phyloP scores from a whole-genome alignment of 495 filamentous ascomycete species.

The Achaetomiella virescens region DNA sequence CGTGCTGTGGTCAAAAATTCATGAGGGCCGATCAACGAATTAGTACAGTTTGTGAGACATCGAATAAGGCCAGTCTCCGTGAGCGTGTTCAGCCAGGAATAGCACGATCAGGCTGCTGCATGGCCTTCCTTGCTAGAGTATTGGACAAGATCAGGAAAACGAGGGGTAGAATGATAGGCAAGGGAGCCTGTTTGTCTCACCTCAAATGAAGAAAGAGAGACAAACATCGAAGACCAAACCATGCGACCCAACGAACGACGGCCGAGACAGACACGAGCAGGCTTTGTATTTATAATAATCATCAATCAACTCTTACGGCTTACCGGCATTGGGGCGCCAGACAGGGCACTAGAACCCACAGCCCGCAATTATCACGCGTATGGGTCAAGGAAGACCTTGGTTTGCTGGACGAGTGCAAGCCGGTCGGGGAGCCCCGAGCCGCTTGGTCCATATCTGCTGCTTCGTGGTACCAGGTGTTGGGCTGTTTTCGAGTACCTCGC shows the following conservation, averaged over 20 bases:
- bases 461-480: neutral
- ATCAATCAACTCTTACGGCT: conserved; percentile 18
- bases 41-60: conserved; percentile 2
- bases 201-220: neutral
- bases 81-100: neutral
- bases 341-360: neutral
- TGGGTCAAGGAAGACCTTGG: no score
- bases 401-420: conserved; percentile 9
- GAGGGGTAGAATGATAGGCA: neutral
- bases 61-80: neutral
- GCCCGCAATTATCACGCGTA: neutral
- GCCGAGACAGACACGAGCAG: neutral
- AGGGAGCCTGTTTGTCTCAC: neutral
- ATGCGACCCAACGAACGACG: neutral
- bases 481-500: neutral
- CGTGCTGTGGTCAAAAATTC: neutral
- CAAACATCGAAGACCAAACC: conserved; percentile 2
- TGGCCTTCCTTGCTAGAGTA: neutral
- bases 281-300: conserved; percentile 14
- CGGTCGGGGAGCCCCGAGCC: neutral
- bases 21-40: neutral
- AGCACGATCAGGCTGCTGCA: neutral
- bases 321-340: conserved; percentile 20
- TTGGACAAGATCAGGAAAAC: neutral
- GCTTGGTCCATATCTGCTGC: neutral